phyloP scores from a whole-genome alignment of 2,329 filamentous ascomycete genomes.

The Xylariaceae sp. region DNA sequence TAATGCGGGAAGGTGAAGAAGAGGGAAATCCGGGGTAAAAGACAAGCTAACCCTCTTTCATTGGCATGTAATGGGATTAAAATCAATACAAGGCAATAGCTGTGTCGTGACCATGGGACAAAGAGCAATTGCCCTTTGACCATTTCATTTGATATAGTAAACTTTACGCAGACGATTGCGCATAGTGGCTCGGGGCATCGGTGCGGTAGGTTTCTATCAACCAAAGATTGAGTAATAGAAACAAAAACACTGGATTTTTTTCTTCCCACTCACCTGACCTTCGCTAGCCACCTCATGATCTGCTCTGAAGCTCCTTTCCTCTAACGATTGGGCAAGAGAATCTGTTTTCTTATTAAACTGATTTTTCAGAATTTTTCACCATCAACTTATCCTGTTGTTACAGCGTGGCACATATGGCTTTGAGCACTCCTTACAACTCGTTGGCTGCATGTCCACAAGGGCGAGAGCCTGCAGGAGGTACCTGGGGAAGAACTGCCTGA shows the following conservation, averaged over 20 bases:
- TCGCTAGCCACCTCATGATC: slow-evolving; percentile 15
- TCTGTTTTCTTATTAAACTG: no score
- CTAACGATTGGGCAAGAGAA: slow-evolving; percentile 1
- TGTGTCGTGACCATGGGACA: background rate
- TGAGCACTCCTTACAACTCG: no score
- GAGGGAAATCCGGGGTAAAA: slow-evolving; percentile 11
- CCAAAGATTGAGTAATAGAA: slow-evolving; percentile 47
- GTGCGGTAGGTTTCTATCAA: slow-evolving; percentile 25
- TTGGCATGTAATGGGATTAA: no score
- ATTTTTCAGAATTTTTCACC: no score
- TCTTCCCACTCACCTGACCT: slow-evolving; percentile 36
- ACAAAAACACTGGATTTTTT: slow-evolving; percentile 39
- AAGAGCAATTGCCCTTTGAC: background rate
- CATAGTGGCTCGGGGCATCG: slow-evolving; percentile 14
- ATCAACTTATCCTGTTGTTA: background rate
- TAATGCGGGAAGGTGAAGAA: background rate
- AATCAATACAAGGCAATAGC: no score
- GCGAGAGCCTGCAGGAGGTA: no score
- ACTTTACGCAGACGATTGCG: slow-evolving; percentile 14
- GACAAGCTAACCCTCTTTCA: no score
- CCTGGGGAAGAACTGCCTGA: slow-evolving; percentile 12
- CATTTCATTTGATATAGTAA: slow-evolving; percentile 15
- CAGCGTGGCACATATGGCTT: no score
- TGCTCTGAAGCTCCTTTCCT: slow-evolving; percentile 7
- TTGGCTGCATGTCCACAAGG: no score